Conservation (phyloP, 164 flowering plant genomes). For the Piper betle region DNA sequence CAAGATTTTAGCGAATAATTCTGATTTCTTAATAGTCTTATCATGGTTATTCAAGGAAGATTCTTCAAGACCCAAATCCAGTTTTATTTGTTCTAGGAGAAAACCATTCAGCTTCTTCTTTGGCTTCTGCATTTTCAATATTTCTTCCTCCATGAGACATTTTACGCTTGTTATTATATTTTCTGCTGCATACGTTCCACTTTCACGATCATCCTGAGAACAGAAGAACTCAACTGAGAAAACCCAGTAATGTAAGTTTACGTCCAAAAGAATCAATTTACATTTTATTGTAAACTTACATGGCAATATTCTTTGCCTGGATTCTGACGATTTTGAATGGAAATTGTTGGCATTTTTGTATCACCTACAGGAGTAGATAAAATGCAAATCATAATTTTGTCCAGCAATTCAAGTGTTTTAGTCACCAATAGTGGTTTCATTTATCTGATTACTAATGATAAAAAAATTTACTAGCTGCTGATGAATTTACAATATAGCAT, state of each 20-base stretch:
- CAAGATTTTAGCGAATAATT: constrained; percentile 7
- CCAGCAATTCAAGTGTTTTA: no score
- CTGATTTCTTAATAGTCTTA: constrained; percentile 15
- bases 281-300: constrained; percentile 3
- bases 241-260: no score
- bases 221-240: background rate
- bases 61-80: constrained; percentile 14
- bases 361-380: background rate
- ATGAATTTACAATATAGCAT: background rate
- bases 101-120: constrained; percentile 15
- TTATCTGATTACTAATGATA: no score
- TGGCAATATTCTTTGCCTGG: background rate
- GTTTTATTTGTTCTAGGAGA: constrained; percentile 5
- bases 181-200: constrained; percentile 17
- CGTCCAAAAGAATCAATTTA: background rate
- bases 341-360: background rate
- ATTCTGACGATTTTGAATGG: background rate
- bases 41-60: constrained; percentile 13
- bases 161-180: constrained; percentile 38
- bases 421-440: no score
- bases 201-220: constrained; percentile 32
- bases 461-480: background rate
- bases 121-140: constrained; percentile 30
- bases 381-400: background rate
- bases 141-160: constrained; percentile 72